Conservation (phyloP, 2,329 filamentous ascomycete genomes). For the Calonectria multiphialidica region DNA sequence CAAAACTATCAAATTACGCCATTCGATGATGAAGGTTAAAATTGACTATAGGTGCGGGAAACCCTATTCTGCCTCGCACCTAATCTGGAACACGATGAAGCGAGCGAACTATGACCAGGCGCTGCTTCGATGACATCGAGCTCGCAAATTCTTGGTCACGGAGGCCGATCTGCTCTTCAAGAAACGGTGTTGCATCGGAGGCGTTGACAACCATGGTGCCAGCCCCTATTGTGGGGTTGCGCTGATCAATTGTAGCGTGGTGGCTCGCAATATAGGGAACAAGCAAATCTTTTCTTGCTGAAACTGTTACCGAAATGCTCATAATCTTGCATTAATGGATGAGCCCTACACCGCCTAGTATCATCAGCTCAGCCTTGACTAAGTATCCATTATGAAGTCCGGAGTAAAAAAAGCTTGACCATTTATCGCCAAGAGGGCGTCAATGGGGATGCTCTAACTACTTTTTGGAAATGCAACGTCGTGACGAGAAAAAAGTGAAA, state of each 20-base stretch:
- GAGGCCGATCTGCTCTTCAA: too few relatives aligned
- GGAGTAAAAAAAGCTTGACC: too few relatives aligned
- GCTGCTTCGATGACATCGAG: neutral
- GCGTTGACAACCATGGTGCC: neutral
- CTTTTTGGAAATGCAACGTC: too few relatives aligned
- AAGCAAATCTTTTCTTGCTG: neutral
- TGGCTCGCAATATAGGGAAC: neutral
- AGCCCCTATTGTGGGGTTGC: constrained; percentile 1
- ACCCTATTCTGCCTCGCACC: neutral
- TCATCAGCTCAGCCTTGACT: neutral
- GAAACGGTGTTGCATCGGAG: neutral
- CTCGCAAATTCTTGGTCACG: neutral
- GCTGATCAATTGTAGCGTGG: neutral
- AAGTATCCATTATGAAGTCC: neutral
- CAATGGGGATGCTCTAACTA: too few relatives aligned
- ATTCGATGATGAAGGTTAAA: neutral
- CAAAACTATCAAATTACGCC: neutral
- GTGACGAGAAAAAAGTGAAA: too few relatives aligned
- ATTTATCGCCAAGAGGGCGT: too few relatives aligned
- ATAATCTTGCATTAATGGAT: neutral
- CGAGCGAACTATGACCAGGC: neutral
- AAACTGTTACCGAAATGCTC: neutral
- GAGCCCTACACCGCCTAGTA: neutral
- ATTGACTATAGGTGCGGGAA: neutral
- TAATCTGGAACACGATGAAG: too few relatives aligned